A percentile compares a stretch with the other conserved stretches of the same genome.
Conservation (phyloP, 1,284 basidiomycete genomes). For the Cryptococcus depauperatus region DNA sequence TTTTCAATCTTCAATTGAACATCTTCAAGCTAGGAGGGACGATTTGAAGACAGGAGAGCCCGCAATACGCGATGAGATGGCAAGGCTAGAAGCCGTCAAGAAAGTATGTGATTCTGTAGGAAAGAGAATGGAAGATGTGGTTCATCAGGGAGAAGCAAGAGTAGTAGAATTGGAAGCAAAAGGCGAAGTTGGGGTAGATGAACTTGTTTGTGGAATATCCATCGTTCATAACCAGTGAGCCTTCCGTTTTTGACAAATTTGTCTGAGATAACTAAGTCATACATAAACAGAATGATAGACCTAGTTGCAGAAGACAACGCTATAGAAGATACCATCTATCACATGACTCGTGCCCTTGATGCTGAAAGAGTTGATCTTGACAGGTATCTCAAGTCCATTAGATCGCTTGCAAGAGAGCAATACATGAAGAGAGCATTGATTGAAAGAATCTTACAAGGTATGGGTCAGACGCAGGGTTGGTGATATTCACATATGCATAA, state of each 20-base stretch:
- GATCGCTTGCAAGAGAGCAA: constrained; percentile 84
- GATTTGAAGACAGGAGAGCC: constrained; percentile 84
- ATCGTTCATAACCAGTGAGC: constrained; percentile 94
- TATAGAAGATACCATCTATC: constrained; percentile 96
- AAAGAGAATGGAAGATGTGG: constrained; percentile 56
- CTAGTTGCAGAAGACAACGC: constrained; percentile 97
- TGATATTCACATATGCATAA: constrained; percentile 3
- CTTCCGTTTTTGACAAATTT: constrained; percentile 15
- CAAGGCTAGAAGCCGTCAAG: constrained; percentile 84
- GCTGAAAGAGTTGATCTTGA: constrained; percentile 86
- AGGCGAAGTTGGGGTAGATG: constrained; percentile 59
- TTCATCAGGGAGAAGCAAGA: constrained; percentile 64
- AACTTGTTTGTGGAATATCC: constrained; percentile 85
- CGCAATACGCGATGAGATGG: constrained; percentile 91
- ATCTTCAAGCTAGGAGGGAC: constrained; percentile 66
- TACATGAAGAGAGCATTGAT: constrained; percentile 66
- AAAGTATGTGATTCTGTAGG: constrained; percentile 79
- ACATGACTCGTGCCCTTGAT: constrained; percentile 87
- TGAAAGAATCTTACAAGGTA: constrained; percentile 68
- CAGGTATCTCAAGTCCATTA: constrained; percentile 79
- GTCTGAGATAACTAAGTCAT: background rate
- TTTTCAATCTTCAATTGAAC: constrained; percentile 61
- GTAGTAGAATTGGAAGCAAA: constrained; percentile 40
- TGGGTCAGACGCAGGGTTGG: constrained; percentile 51
- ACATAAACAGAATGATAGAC: constrained; percentile 65